A percentile compares a stretch with the other conserved stretches of the same genome.
These are phyloP conservation scores for Cicer yamashitae DNA, from an alignment of 306 rosid species.

Conservation along the genomic window DNA sequence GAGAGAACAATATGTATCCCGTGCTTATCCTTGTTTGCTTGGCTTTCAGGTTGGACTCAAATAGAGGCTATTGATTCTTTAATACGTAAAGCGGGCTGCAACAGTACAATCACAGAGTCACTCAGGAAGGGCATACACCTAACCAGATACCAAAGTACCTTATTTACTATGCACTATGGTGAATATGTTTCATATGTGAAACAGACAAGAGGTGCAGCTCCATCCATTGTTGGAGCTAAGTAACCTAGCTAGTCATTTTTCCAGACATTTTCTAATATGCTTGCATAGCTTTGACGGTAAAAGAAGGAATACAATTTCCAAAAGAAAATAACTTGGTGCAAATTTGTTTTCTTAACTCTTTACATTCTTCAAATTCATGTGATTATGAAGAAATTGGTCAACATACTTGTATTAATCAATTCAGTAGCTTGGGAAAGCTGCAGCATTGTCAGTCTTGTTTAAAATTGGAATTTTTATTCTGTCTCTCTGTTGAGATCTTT, in stretches of 20 bases:
- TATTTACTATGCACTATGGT: slow-evolving; percentile 73
- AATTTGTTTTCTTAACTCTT: slow-evolving; percentile 43
- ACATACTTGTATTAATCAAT: background rate
- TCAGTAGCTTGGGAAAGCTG: slow-evolving; percentile 42
- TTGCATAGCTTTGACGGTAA: slow-evolving; percentile 47
- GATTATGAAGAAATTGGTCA: slow-evolving; percentile 62
- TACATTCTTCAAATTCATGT: slow-evolving; percentile 62
- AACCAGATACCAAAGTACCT: slow-evolving; percentile 92
- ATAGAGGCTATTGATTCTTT: slow-evolving; percentile 89
- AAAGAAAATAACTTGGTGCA: slow-evolving; percentile 39
- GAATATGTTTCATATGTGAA: slow-evolving; percentile 76
- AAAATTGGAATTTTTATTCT: slow-evolving; percentile 17
- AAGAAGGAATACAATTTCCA: slow-evolving; percentile 37
- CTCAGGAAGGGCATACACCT: slow-evolving; percentile 63
- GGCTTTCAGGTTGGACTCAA: slow-evolving; percentile 85
- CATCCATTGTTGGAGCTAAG: slow-evolving; percentile 61
- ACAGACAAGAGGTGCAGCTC: slow-evolving; percentile 71
- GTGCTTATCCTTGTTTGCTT: slow-evolving; percentile 41
- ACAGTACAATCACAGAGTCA: slow-evolving; percentile 68
- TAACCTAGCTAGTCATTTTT: slow-evolving; percentile 52
- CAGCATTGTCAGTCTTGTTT: background rate
- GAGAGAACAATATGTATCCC: slow-evolving; percentile 7
- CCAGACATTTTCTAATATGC: slow-evolving; percentile 41
- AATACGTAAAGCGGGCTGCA: slow-evolving; percentile 87
- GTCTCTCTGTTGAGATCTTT: slow-evolving; percentile 10